Base-by-base conservation (phyloP, 495 filamentous ascomycete species). In the Neurospora hispaniola region DNA sequence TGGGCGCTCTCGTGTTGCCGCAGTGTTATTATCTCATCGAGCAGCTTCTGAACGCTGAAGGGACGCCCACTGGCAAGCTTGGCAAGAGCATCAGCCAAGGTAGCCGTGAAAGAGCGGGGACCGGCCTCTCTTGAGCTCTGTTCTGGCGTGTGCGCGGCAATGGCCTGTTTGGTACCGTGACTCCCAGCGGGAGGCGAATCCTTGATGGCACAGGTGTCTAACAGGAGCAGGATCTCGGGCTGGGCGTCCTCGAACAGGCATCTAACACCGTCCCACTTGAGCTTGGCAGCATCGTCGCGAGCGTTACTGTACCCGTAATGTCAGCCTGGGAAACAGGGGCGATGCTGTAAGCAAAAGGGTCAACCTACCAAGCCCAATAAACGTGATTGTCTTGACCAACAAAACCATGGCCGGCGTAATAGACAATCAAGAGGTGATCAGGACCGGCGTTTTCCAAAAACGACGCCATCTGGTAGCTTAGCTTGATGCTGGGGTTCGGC, bases 401-500 rank as follows among this genome's bases (percentile, higher is more conserved):
- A 73, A 81, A 85, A 20, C 86, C 84, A 74, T 86, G 80, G 14
- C 87, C 87, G 42, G 85, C 86, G 75, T 89, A 89, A 76, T 88
- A 87, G 73, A 89, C 84, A 72, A 89, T 86, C 72, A 87, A 76
- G 1, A 89, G 84, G 69, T 88, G 86, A 71, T 87, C 85, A 4
- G 85, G 81, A 27, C 83, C 76, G 11, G 86, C 86, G 59, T 84
- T 81, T 72, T 89, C 84, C 39, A 87, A 79, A 46, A 86, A 85
- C 0, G 82, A 82, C 16, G 81, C 77, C 78, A 89, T 84, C 72
- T 85, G 83, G 72, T 86, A 81, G 6, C 84, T 84, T 20, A 89
- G 81, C 76, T 88, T 88, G 71, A 84, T 80, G 78, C 83, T 85
- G 4, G 87, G 82, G 73, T 86, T 88, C 38, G 81, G 75, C 40